Percentiles rank a stretch among this genome's conserved stretches.
Evolutionary conservation across 169 alveolate species (phyloP).

Genomic region (Eimeria brunetti): DNA sequence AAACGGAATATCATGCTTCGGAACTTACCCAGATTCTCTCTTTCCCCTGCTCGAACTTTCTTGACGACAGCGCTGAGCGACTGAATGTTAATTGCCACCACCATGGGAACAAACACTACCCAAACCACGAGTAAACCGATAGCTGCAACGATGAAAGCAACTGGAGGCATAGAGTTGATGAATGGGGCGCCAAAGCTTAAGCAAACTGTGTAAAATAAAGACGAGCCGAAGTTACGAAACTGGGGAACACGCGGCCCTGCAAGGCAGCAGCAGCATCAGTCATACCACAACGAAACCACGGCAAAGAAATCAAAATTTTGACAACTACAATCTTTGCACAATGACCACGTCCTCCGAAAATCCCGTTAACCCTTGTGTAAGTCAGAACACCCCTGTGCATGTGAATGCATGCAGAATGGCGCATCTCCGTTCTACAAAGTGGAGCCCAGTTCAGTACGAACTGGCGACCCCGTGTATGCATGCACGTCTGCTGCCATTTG

Average conservation of each 20-base stretch:
- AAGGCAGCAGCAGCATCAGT: neutral
- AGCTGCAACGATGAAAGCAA: slow-evolving; percentile 50
- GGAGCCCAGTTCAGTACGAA: neutral
- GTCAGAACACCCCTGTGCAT: neutral
- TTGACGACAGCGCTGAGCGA: slow-evolving; percentile 46
- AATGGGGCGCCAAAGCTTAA: slow-evolving; percentile 61
- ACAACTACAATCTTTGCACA: neutral
- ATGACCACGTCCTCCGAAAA: neutral
- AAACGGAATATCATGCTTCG: too few relatives aligned
- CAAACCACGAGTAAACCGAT: slow-evolving; percentile 32
- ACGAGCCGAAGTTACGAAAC: slow-evolving; percentile 43
- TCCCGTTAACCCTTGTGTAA: neutral
- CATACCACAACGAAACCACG: neutral
- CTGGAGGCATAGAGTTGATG: slow-evolving; percentile 67
- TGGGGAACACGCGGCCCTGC: slow-evolving; percentile 67
- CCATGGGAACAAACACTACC: slow-evolving; percentile 57
- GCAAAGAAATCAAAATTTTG: neutral
- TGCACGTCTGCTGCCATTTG: neutral
- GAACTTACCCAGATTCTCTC: slow-evolving; percentile 45
- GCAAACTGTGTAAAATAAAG: slow-evolving; percentile 54
- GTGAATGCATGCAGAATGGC: neutral
- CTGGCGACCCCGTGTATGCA: neutral
- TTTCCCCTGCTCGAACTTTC: slow-evolving; percentile 27
- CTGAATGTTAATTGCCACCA: slow-evolving; percentile 65
- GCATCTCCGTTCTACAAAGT: neutral